Base-by-base conservation (phyloP, 2,329 filamentous ascomycete genomes). In the Trichophyton benhamiae region DNA sequence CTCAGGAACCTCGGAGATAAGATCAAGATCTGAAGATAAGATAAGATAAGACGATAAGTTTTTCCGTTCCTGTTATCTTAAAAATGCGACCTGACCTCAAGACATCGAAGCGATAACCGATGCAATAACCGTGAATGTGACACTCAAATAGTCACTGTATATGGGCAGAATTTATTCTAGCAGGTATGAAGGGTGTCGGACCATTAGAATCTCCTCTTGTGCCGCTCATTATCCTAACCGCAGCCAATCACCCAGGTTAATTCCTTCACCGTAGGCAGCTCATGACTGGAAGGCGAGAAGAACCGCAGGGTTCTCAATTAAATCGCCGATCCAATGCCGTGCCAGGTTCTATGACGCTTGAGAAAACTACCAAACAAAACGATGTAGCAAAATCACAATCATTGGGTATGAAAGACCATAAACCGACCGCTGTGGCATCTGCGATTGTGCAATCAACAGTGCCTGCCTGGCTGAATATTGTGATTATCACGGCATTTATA, bases 401-500 rank as follows among this genome's bases (percentile, higher is more conserved):
- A 36, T n/a, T 17, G 27, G 30, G 52, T 7, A 27, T 3, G 52
- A 25, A 8, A 3, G 30, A n/a, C 8, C 20, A 44, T 15, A 58
- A 42, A 4, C 38, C 6, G 22, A 44, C 17, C 9, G 5, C 9
- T 22, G 61, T 75, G 57, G 64, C 66, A 15, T 65, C 67, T 13
- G 72, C 72, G 2, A 68, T 68, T n/a, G 67, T 66, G 6, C 69
- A 73, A 63, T 64, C 71, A 8, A 67, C 70, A 1, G 46, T 87
- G 62, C 82, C 83, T 36, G 80, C 81, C 72, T 86, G 82, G 81
- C 73, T 88, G 42, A 81, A 82, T 62, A 78, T 86, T 53, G 78
- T 80, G 22, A 78, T 81, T 62, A 95, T 95, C 82, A 80, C 92
- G 62, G 81, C 81, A 59, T 82, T 97, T 66, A 97, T 99, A 63